phyloP scores from a whole-genome alignment of 73 alveolate genomes.

The Paramecium sexaurelia region DNA sequence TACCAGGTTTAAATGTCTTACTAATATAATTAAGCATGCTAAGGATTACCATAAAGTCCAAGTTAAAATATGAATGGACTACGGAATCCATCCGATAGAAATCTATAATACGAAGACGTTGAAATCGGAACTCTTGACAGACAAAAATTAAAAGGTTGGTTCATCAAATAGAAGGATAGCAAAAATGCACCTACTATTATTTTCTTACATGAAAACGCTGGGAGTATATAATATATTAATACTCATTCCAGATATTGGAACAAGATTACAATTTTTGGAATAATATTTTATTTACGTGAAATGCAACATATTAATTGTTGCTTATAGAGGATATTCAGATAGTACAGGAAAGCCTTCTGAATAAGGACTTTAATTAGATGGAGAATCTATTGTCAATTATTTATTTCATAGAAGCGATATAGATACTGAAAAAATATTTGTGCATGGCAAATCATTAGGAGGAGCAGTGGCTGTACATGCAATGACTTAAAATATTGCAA shows the following conservation, averaged over 20 bases:
- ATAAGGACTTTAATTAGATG: conserved; percentile 91
- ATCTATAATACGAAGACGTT: conserved; percentile 75
- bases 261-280: conserved; percentile 82
- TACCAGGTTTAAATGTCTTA: not conserved
- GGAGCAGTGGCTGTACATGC: conserved; percentile 95
- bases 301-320: conserved; percentile 88
- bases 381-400: conserved; percentile 82
- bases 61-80: conserved; percentile 75
- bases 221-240: conserved; percentile 72
- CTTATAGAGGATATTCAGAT: conserved; percentile 97
- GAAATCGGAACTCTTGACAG: conserved; percentile 67
- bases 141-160: conserved; percentile 75
- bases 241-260: conserved; percentile 81
- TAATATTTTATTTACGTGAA: conserved; percentile 70
- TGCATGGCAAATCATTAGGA: conserved; percentile 94
- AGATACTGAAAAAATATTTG: conserved; percentile 79
- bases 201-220: conserved; percentile 98
- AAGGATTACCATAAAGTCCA: conserved; percentile 64
- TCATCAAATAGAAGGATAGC: conserved; percentile 67
- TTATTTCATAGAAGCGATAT: conserved; percentile 78
- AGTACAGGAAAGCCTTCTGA: conserved; percentile 97
- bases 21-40: not conserved
- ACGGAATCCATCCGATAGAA: conserved; percentile 78
- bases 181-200: conserved; percentile 75
- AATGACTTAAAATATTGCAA: not conserved